phyloP scores from a whole-genome alignment of 1,284 basidiomycete species.

The Malassezia nana region DNA sequence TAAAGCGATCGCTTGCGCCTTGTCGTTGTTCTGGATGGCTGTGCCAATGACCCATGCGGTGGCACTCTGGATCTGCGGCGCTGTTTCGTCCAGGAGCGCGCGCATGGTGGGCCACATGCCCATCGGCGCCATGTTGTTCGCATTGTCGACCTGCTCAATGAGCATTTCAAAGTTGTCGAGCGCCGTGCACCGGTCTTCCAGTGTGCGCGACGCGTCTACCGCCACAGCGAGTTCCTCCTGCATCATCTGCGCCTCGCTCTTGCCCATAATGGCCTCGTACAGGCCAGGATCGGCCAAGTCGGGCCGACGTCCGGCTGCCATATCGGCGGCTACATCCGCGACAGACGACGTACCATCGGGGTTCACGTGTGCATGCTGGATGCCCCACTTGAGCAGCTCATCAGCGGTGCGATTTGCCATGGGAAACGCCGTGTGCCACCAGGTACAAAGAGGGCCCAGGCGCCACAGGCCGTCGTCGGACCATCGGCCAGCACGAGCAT shows the following conservation, averaged over 20 bases:
- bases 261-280: conserved; percentile 46
- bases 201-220: conserved; percentile 21
- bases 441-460: no score
- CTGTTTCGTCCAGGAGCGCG: conserved; percentile 56
- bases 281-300: conserved; percentile 38
- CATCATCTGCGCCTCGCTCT: conserved; percentile 46
- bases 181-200: conserved; percentile 57
- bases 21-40: conserved; percentile 86
- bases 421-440: neutral
- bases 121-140: conserved; percentile 75
- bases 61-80: conserved; percentile 57
- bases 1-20: conserved; percentile 68
- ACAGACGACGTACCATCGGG: conserved; percentile 19
- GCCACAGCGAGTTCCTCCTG: conserved; percentile 38
- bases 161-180: conserved; percentile 94
- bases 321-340: conserved; percentile 31
- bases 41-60: conserved; percentile 87
- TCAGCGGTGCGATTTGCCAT: conserved; percentile 38
- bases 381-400: conserved; percentile 41
- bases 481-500: neutral
- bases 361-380: conserved; percentile 20
- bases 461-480: neutral
- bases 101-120: conserved; percentile 78
- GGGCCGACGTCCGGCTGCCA: conserved; percentile 32
- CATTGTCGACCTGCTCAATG: conserved; percentile 88